Conservation (phyloP, 2,329 filamentous ascomycete species). For the Dactylonectria estremocensis region DNA sequence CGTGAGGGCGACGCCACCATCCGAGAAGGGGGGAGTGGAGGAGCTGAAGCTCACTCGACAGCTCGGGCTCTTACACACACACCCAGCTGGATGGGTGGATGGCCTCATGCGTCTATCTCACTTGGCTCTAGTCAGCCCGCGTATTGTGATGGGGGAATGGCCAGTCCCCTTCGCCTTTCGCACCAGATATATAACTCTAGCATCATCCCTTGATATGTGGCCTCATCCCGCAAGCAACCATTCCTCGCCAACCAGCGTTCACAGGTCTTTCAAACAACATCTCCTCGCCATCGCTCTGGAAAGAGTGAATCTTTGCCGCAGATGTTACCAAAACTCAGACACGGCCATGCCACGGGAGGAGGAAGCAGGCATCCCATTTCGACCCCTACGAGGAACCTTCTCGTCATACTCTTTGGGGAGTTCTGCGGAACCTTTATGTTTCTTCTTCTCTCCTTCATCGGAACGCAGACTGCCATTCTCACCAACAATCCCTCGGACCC, state of each 20-base stretch:
- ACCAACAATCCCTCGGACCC: slow-evolving; percentile 49
- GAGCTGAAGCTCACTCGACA: slow-evolving; percentile 11
- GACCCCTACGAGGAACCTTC: slow-evolving; percentile 49
- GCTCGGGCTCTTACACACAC: slow-evolving; percentile 19
- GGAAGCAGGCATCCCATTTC: slow-evolving; percentile 24
- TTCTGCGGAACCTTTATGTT: slow-evolving; percentile 70
- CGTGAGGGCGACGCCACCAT: background rate
- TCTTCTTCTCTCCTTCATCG: slow-evolving; percentile 61
- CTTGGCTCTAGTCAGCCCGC: slow-evolving; percentile 1
- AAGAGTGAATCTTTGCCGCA: slow-evolving; percentile 4
- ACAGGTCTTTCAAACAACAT: background rate
- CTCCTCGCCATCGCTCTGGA: background rate
- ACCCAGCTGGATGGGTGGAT: slow-evolving; percentile 8
- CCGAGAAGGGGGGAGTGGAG: slow-evolving; percentile 7
- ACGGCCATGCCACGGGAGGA: slow-evolving; percentile 18
- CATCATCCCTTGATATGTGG: slow-evolving; percentile 4
- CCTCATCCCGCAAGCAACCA: slow-evolving; percentile 12
- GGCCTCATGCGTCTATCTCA: slow-evolving; percentile 20
- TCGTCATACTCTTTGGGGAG: slow-evolving; percentile 63
- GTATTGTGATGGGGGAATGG: slow-evolving; percentile 6
- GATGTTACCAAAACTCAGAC: slow-evolving; percentile 33
- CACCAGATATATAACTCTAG: slow-evolving; percentile 13
- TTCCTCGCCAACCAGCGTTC: slow-evolving; percentile 6
- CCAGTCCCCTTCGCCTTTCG: slow-evolving; percentile 13
- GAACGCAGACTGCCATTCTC: slow-evolving; percentile 56